These are phyloP conservation scores for Oldenlandia corymbosa DNA, from an alignment of 257 asterid genomes.

Conservation along the genomic window DNA sequence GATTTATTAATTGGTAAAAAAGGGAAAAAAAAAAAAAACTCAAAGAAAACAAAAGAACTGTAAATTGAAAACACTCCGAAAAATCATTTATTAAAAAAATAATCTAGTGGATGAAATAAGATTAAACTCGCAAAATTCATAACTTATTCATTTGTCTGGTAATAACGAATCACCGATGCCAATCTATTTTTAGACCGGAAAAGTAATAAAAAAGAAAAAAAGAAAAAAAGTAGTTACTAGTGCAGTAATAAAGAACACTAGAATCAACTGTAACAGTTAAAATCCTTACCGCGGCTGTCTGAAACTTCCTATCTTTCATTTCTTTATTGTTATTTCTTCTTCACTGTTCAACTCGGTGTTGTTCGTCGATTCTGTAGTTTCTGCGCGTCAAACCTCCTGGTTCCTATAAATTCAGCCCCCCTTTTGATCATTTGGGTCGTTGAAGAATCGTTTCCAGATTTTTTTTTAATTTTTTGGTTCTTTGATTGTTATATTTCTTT, in stretches of 20 bases:
- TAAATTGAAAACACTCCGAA: no score
- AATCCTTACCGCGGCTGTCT: constrained; percentile 6
- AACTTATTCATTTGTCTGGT: neutral
- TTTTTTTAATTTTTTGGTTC: no score
- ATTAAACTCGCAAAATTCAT: constrained; percentile 7
- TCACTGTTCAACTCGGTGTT: no score
- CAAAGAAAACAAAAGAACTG: no score
- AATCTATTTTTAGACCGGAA: no score
- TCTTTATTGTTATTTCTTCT: neutral
- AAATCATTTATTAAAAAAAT: no score
- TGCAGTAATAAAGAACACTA: neutral
- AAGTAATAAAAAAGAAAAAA: no score
- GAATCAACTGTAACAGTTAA: neutral
- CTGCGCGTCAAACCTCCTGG: neutral
- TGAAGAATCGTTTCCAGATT: neutral
- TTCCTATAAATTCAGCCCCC: constrained; percentile 11
- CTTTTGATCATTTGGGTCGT: constrained; percentile 4
- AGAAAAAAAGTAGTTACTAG: no score
- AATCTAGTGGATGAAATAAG: neutral
- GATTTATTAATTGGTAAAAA: no score
- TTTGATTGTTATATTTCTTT: neutral
- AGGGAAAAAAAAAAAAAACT: no score
- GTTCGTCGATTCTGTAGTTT: no score
- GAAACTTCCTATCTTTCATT: neutral
- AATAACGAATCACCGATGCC: neutral